A percentile compares a stretch with the other conserved stretches of the same genome.
phyloP scores from a whole-genome alignment of 495 filamentous ascomycete genomes.

The Aspergillus coremiiformis region DNA sequence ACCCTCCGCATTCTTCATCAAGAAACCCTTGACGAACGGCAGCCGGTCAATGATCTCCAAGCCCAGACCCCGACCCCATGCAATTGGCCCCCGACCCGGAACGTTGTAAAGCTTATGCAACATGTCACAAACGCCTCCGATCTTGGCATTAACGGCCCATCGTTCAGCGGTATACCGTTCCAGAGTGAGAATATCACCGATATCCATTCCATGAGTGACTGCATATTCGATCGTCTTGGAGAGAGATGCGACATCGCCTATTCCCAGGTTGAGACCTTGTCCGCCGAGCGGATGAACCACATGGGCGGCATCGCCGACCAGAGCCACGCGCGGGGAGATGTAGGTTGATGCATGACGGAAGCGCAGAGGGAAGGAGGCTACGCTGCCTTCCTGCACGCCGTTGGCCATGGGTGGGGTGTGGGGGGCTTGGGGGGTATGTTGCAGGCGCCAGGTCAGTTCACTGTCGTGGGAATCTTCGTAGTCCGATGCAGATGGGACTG shows the following conservation, averaged over 20 bases:
- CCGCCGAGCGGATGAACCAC: slow-evolving; percentile 91
- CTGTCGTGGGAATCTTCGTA: slow-evolving; percentile 45
- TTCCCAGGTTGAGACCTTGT: slow-evolving; percentile 89
- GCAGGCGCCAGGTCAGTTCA: slow-evolving; percentile 74
- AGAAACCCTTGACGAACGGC: slow-evolving; percentile 67
- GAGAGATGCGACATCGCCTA: slow-evolving; percentile 76
- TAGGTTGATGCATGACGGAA: slow-evolving; percentile 90
- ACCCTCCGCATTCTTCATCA: slow-evolving; percentile 88
- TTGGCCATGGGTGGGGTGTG: slow-evolving; percentile 51
- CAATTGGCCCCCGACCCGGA: slow-evolving; percentile 60
- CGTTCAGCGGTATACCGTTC: slow-evolving; percentile 73
- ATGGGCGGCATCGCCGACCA: slow-evolving; percentile 92
- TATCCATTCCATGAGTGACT: slow-evolving; percentile 75
- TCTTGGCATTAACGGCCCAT: slow-evolving; percentile 73
- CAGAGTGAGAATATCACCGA: slow-evolving; percentile 64
- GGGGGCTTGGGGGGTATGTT: slow-evolving; percentile 51
- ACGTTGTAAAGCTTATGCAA: slow-evolving; percentile 86
- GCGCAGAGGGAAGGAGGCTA: slow-evolving; percentile 84
- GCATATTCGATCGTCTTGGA: slow-evolving; percentile 66
- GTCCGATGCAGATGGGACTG: slow-evolving; percentile 16
- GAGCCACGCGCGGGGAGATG: slow-evolving; percentile 75
- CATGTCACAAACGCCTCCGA: slow-evolving; percentile 87
- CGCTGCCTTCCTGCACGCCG: slow-evolving; percentile 67
- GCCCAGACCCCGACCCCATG: slow-evolving; percentile 68
- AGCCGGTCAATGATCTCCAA: slow-evolving; percentile 70